These are phyloP conservation scores for Tympanopsis confertula DNA, from an alignment of 2,329 filamentous ascomycete genomes.

Conservation along the genomic window DNA sequence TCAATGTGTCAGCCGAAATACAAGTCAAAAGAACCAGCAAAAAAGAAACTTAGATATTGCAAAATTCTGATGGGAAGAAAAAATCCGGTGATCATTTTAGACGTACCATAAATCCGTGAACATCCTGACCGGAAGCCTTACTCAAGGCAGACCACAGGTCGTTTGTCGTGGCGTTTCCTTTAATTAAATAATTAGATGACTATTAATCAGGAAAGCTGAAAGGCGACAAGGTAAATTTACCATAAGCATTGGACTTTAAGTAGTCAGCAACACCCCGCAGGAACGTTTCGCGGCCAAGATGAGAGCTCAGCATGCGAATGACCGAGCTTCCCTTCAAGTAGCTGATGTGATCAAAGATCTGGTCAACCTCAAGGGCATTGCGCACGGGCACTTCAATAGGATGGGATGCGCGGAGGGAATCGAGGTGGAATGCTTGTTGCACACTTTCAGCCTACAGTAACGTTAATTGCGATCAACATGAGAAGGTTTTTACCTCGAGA, in stretches of 20 bases:
- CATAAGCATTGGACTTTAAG: slow-evolving; percentile 76
- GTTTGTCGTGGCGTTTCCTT: slow-evolving; percentile 68
- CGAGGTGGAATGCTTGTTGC: slow-evolving; percentile 81
- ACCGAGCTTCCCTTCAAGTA: slow-evolving; percentile 94
- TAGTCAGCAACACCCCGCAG: slow-evolving; percentile 83
- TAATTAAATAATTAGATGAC: background rate
- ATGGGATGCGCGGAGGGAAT: slow-evolving; percentile 82
- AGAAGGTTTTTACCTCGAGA: background rate
- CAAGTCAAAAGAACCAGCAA: background rate
- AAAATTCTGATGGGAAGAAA: too few relatives aligned
- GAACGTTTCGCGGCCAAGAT: slow-evolving; percentile 80
- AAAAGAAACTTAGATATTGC: too few relatives aligned
- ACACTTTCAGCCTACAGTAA: slow-evolving; percentile 52
- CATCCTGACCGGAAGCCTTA: slow-evolving; percentile 76
- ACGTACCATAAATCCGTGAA: slow-evolving; percentile 64
- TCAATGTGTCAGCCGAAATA: background rate
- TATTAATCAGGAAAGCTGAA: too few relatives aligned
- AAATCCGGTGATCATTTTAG: background rate
- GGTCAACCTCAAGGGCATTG: slow-evolving; percentile 89
- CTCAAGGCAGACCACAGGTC: slow-evolving; percentile 84
- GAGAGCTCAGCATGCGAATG: slow-evolving; percentile 87
- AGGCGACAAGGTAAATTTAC: slow-evolving; percentile 19
- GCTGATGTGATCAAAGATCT: slow-evolving; percentile 94
- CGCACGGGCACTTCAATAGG: slow-evolving; percentile 91
- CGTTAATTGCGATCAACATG: background rate